phyloP scores from a whole-genome alignment of 768 basidiomycete species.

The Trichaptum fuscoviolaceum region DNA sequence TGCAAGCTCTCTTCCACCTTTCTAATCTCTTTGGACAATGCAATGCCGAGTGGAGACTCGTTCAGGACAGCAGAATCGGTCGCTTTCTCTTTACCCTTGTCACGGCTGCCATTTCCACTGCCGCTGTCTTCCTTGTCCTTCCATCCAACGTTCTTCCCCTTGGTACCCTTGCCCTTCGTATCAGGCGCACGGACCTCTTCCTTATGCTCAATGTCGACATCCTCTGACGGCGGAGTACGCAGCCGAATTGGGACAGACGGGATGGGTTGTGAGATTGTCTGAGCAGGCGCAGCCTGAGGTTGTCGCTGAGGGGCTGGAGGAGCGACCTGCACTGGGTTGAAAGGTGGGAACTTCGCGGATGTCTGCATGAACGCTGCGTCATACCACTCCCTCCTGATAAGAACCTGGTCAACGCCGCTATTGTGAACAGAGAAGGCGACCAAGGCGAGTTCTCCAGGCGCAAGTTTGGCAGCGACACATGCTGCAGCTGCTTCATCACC shows the following conservation, averaged over 20 bases:
- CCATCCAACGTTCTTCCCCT: slow-evolving; percentile 57
- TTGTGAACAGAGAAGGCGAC: slow-evolving; percentile 89
- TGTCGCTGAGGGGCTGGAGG: slow-evolving; percentile 13
- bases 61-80: slow-evolving; percentile 29
- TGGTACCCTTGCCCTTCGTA: slow-evolving; percentile 42
- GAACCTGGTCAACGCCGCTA: slow-evolving; percentile 82
- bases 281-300: slow-evolving; percentile 23
- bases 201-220: slow-evolving; percentile 64
- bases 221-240: slow-evolving; percentile 72
- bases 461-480: slow-evolving; percentile 75
- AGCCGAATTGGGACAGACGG: slow-evolving; percentile 35
- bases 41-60: slow-evolving; percentile 52
- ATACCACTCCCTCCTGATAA: slow-evolving; percentile 83
- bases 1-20: slow-evolving; percentile 80
- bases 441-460: slow-evolving; percentile 70
- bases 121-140: slow-evolving; percentile 42
- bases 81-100: slow-evolving; percentile 32
- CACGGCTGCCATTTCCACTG: slow-evolving; percentile 30
- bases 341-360: slow-evolving; percentile 57
- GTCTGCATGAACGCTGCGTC: slow-evolving; percentile 57
- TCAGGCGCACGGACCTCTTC: slow-evolving; percentile 47
- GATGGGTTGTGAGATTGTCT: slow-evolving; percentile 8
- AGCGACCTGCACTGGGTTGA: slow-evolving; percentile 29
- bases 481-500: slow-evolving; percentile 82
- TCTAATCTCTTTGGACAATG: slow-evolving; percentile 70